These are phyloP conservation scores for Arbutus unedo DNA, from an alignment of 148 eudicot genomes.

Conservation along the genomic window DNA sequence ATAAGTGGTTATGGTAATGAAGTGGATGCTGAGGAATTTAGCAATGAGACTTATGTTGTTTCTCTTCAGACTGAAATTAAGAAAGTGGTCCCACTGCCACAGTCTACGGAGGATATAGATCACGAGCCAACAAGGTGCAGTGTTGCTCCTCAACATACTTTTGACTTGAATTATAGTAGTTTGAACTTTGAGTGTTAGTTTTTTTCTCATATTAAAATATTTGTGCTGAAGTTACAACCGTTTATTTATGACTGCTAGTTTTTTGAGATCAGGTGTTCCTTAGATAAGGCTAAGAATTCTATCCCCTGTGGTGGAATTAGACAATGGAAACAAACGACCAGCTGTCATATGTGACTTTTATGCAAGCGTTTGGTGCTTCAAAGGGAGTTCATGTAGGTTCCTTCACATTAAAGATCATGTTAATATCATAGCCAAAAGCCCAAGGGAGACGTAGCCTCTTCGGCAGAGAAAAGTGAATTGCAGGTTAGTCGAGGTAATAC, in stretches of 20 bases:
- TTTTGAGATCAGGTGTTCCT: slow-evolving; percentile 59
- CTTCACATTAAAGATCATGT: slow-evolving; percentile 57
- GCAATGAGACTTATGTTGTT: slow-evolving; percentile 27
- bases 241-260: slow-evolving; percentile 31
- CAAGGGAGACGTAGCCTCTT: slow-evolving; percentile 34
- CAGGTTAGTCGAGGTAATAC: slow-evolving; percentile 44
- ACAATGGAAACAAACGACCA: slow-evolving; percentile 52
- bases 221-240: slow-evolving; percentile 17
- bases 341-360: slow-evolving; percentile 66
- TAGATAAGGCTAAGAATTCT: slow-evolving; percentile 52
- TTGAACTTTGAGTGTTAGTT: not conserved
- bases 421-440: slow-evolving; percentile 28
- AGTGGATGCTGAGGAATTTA: slow-evolving; percentile 23
- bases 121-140: slow-evolving; percentile 51
- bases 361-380: slow-evolving; percentile 95
- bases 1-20: slow-evolving; percentile 17
- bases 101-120: slow-evolving; percentile 33
- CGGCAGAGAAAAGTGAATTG: slow-evolving; percentile 25
- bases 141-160: slow-evolving; percentile 13
- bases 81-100: slow-evolving; percentile 18
- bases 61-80: slow-evolving; percentile 18
- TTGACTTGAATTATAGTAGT: not conserved
- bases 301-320: slow-evolving; percentile 42
- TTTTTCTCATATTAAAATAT: slow-evolving; percentile 17
- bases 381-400: slow-evolving; percentile 81